These are phyloP conservation scores for Leccinum disarticulatum DNA, from an alignment of 768 basidiomycete species.

Conservation along the genomic window DNA sequence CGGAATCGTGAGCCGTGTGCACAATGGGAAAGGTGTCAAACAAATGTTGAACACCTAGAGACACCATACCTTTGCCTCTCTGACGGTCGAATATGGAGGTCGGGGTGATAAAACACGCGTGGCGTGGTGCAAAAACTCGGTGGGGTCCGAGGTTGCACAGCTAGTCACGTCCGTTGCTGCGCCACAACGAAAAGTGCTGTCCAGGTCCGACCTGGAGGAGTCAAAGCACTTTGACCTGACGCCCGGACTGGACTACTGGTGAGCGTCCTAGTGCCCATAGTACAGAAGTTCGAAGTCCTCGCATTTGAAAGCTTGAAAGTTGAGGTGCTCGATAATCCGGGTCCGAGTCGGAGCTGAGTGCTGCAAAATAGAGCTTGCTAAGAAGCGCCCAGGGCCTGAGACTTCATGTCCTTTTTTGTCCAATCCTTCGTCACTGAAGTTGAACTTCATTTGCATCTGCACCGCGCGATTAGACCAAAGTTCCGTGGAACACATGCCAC, in stretches of 20 bases:
- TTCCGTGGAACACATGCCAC: background rate
- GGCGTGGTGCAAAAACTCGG: background rate
- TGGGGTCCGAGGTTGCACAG: background rate
- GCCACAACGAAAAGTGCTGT: background rate
- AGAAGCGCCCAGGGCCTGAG: background rate
- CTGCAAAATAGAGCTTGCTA: background rate
- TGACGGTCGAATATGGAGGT: background rate
- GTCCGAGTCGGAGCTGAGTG: background rate
- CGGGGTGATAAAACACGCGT: background rate
- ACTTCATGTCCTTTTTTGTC: background rate
- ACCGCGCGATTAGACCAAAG: background rate
- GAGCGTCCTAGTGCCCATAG: background rate
- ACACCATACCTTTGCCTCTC: background rate
- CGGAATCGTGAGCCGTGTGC: background rate
- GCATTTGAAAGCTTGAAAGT: background rate
- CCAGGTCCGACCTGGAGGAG: no score
- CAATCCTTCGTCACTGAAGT: background rate
- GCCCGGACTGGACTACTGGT: background rate
- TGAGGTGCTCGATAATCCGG: background rate
- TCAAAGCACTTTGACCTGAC: background rate
- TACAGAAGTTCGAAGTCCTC: background rate
- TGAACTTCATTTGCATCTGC: no score
- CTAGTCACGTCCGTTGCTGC: background rate
- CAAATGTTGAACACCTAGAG: background rate
- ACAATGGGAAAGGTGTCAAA: background rate